These are phyloP conservation scores for Blepharisma japonicum DNA, from an alignment of 73 alveolate genomes.

Conservation along the genomic window DNA sequence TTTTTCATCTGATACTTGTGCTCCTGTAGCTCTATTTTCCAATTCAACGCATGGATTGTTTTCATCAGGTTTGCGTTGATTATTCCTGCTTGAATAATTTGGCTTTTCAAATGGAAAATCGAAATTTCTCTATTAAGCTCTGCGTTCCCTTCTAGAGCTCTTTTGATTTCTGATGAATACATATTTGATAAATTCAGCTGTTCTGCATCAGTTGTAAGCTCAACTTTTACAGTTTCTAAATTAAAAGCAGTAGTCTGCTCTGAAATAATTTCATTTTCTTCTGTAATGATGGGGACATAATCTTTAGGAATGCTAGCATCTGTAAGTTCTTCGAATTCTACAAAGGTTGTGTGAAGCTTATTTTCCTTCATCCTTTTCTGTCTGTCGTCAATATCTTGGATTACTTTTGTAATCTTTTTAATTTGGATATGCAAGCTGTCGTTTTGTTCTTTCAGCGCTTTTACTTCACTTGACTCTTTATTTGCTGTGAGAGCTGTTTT, in stretches of 20 bases:
- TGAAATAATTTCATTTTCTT: no score
- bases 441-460: neutral
- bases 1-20: conserved; percentile 15
- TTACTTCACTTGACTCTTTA: neutral
- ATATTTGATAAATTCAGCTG: neutral
- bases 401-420: neutral
- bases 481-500: neutral
- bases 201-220: neutral
- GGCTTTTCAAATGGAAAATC: neutral
- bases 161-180: conserved; percentile 15
- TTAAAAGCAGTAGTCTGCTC: no score
- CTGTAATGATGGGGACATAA: no score
- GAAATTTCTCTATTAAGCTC: neutral
- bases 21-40: neutral
- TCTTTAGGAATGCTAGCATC: no score
- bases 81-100: conserved; percentile 12
- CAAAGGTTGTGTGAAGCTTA: no score
- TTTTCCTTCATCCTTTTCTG: neutral
- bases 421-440: neutral
- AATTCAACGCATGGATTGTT: neutral
- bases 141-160: neutral
- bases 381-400: neutral
- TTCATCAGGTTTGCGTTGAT: conserved; percentile 11
- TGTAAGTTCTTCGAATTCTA: no score
- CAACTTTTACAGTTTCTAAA: neutral